These are phyloP conservation scores for Xylaria castorea DNA, from an alignment of 495 filamentous ascomycete species.

Conservation along the genomic window DNA sequence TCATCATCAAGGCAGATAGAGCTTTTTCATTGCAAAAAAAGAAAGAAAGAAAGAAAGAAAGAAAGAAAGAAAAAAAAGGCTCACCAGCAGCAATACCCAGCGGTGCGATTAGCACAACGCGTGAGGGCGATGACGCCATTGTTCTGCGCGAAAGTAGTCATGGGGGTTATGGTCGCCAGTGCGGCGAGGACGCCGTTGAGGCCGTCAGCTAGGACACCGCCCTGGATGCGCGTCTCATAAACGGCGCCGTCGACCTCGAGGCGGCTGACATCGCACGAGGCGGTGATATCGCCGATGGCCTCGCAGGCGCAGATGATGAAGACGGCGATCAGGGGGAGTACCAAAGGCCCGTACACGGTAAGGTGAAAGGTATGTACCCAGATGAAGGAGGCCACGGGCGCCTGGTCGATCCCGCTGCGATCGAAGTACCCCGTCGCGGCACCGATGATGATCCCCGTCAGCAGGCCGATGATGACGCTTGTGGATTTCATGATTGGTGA, in stretches of 20 bases:
- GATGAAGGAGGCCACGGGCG: slow-evolving; percentile 81
- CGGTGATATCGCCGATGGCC: slow-evolving; percentile 82
- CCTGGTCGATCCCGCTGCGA: slow-evolving; percentile 66
- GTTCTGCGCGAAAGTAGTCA: slow-evolving; percentile 82
- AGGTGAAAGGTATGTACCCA: slow-evolving; percentile 91
- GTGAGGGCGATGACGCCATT: slow-evolving; percentile 92
- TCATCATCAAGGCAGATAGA: background rate
- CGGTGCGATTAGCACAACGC: slow-evolving; percentile 85
- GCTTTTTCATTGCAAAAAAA: too few relatives aligned
- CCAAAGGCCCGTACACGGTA: slow-evolving; percentile 79
- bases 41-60: background rate
- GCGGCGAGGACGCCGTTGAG: slow-evolving; percentile 81
- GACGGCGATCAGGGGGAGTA: slow-evolving; percentile 82
- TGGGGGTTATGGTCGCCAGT: slow-evolving; percentile 83
- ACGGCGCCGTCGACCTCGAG: slow-evolving; percentile 79
- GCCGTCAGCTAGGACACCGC: slow-evolving; percentile 86
- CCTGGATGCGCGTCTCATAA: slow-evolving; percentile 91
- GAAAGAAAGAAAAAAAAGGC: slow-evolving; percentile 9
- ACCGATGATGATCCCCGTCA: slow-evolving; percentile 88
- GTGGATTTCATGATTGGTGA: slow-evolving; percentile 71
- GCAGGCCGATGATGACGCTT: slow-evolving; percentile 78
- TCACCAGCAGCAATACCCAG: slow-evolving; percentile 72
- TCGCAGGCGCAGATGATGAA: slow-evolving; percentile 91
- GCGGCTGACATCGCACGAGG: slow-evolving; percentile 81
- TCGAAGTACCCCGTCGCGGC: slow-evolving; percentile 87